Evolutionary conservation across 257 asterid species (phyloP).

Genomic region (Primulina tabacum): DNA sequence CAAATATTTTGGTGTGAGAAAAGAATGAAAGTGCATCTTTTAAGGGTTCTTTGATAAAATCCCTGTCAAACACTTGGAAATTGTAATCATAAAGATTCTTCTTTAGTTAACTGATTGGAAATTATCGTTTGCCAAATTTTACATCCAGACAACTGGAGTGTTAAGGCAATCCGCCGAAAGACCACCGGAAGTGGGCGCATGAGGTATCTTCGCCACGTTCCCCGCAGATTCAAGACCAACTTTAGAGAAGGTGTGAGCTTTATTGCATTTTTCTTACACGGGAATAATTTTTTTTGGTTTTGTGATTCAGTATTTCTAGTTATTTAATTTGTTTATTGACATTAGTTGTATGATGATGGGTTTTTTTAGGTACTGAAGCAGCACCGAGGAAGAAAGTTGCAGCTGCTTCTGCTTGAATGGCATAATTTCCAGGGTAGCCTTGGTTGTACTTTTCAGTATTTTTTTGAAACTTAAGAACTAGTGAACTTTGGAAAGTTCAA

Average conservation of each 20-base stretch:
- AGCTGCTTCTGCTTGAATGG: neutral
- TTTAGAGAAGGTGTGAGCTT: slow-evolving; percentile 22
- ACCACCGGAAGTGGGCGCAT: slow-evolving; percentile 27
- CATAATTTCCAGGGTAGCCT: neutral
- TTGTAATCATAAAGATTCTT: neutral
- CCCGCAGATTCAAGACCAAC: slow-evolving; percentile 25
- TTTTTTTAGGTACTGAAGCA: neutral
- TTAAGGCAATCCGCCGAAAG: slow-evolving; percentile 11
- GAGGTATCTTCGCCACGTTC: slow-evolving; percentile 26
- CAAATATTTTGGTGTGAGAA: neutral
- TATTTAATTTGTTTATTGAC: neutral
- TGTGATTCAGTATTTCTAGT: neutral
- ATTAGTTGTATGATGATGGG: neutral
- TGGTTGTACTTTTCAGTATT: neutral
- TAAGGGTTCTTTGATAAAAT: neutral
- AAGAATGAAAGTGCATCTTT: neutral
- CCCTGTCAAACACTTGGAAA: neutral
- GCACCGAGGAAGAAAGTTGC: neutral
- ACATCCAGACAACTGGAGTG: slow-evolving; percentile 9
- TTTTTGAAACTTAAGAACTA: neutral
- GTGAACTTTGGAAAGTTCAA: neutral
- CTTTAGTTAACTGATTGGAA: neutral
- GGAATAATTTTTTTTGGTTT: no score
- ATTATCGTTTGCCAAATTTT: neutral
- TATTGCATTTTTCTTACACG: neutral